A percentile compares a stretch with the other conserved stretches of the same genome.
phyloP scores from a whole-genome alignment of 805 yeast species.

The Metschnikowia sp. region DNA sequence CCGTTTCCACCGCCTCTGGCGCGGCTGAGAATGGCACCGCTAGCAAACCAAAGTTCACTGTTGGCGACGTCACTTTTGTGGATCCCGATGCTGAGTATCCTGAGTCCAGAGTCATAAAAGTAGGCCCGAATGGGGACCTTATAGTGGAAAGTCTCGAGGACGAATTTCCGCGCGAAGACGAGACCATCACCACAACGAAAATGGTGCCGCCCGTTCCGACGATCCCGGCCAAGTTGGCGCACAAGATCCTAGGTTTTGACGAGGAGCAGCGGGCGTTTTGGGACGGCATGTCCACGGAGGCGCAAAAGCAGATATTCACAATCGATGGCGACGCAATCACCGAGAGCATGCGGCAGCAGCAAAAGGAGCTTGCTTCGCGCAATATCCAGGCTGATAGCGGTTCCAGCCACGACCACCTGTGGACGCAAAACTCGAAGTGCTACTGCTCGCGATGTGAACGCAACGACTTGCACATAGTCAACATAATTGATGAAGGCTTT shows the following conservation, averaged over 20 bases:
- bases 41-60: constrained; percentile 1
- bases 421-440: constrained; percentile 35
- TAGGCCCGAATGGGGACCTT: constrained; percentile 73
- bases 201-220: constrained; percentile 5
- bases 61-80: constrained; percentile 44
- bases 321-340: constrained; percentile 70
- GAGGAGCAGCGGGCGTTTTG: constrained; percentile 14
- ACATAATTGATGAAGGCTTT: constrained; percentile 33
- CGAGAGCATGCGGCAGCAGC: constrained; percentile 46
- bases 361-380: constrained; percentile 4
- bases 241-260: constrained; percentile 11
- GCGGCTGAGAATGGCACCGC: neutral
- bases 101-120: constrained; percentile 64
- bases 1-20: neutral
- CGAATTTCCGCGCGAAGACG: constrained; percentile 11
- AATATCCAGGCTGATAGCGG: constrained; percentile 5
- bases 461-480: constrained; percentile 54
- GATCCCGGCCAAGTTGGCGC: constrained; percentile 1
- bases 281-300: constrained; percentile 12
- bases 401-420: constrained; percentile 8
- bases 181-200: neutral
- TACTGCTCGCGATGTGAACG: constrained; percentile 77
- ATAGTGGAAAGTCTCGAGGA: constrained; percentile 58
- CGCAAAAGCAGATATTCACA: constrained; percentile 31
- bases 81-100: constrained; percentile 67